Conservation (phyloP, 345 rosid genomes). For the Boechera retrofracta region DNA sequence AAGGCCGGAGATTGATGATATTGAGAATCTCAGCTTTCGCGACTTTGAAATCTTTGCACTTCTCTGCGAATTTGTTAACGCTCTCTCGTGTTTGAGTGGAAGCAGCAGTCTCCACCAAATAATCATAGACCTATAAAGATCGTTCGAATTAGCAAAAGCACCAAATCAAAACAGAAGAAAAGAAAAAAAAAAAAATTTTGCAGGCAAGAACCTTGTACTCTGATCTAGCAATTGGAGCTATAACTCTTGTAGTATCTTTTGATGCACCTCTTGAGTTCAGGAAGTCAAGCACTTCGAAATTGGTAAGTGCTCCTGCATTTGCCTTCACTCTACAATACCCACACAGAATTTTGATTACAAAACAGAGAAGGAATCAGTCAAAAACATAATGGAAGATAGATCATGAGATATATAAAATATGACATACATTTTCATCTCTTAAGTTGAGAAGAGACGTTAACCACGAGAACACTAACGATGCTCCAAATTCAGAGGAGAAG, state of each 20-base stretch:
- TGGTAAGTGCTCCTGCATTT: slow-evolving; percentile 75
- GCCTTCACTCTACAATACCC: slow-evolving; percentile 61
- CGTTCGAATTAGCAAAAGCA: slow-evolving; percentile 2
- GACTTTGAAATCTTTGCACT: slow-evolving; percentile 61
- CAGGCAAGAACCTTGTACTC: slow-evolving; percentile 62
- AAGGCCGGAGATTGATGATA: slow-evolving; percentile 67
- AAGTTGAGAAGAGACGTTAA: background rate
- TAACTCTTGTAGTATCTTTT: slow-evolving; percentile 65
- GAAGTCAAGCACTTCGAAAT: slow-evolving; percentile 75
- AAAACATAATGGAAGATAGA: slow-evolving; percentile 3
- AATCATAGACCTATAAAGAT: slow-evolving; percentile 72
- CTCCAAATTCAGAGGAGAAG: background rate
- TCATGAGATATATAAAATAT: background rate
- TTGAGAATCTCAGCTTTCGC: slow-evolving; percentile 85
- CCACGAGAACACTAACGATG: background rate
- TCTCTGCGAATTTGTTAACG: slow-evolving; percentile 55
- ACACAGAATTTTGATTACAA: background rate
- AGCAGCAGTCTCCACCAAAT: slow-evolving; percentile 62
- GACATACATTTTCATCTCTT: slow-evolving; percentile 40
- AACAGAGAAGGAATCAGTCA: slow-evolving; percentile 1
- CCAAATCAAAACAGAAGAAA: background rate
- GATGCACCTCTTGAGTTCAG: slow-evolving; percentile 79
- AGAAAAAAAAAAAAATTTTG: background rate
- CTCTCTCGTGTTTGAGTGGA: slow-evolving; percentile 65
- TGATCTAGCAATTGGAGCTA: slow-evolving; percentile 64